Conservation (phyloP, 225 moss, liverwort and hornwort species). For the Sphagnum tenellum region DNA sequence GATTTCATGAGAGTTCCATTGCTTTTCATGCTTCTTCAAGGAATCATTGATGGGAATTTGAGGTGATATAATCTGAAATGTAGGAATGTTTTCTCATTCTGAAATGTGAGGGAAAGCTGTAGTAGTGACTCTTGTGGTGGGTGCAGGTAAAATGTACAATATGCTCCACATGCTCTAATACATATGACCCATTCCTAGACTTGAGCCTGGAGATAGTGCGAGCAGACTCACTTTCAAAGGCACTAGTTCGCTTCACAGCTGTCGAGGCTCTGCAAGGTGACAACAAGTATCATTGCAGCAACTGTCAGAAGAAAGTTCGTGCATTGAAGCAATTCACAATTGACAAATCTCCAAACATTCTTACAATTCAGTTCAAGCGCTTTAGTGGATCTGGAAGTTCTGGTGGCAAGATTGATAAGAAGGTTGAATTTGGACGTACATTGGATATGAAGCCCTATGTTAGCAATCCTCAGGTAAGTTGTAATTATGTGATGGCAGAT, state of each 20-base stretch:
- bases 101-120: not conserved
- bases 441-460: conserved; percentile 87
- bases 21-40: no score
- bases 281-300: conserved; percentile 81
- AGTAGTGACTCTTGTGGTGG: not conserved
- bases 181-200: conserved; percentile 85
- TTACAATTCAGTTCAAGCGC: conserved; percentile 93
- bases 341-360: conserved; percentile 71
- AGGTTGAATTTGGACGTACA: conserved; percentile 79
- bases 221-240: conserved; percentile 80
- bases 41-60: not conserved
- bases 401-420: conserved; percentile 94
- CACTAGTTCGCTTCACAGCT: conserved; percentile 80
- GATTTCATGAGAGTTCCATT: no score
- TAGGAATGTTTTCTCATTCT: no score
- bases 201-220: conserved; percentile 85
- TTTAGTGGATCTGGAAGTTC: conserved; percentile 68
- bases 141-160: conserved; percentile 87
- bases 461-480: conserved; percentile 59
- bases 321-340: conserved; percentile 85
- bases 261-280: conserved; percentile 91
- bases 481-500: no score
- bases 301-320: conserved; percentile 82
- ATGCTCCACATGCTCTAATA: conserved; percentile 81
- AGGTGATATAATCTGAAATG: not conserved